These are phyloP conservation scores for Sanghuangporus sanghuang DNA, from an alignment of 1,284 basidiomycete genomes.

Conservation along the genomic window DNA sequence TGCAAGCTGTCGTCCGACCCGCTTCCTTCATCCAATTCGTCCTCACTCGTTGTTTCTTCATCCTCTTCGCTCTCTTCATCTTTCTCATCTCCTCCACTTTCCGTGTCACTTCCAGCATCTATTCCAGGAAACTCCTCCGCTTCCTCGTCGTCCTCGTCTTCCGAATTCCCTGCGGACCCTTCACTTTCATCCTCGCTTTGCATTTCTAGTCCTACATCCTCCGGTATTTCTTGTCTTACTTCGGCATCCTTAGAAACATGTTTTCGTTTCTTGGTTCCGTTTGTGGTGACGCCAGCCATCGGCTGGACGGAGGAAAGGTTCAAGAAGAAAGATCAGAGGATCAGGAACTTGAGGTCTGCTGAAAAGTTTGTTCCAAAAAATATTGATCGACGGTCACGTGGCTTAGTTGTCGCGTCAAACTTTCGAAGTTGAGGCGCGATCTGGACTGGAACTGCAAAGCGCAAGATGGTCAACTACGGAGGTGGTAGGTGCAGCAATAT, in stretches of 20 bases:
- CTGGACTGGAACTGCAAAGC: neutral
- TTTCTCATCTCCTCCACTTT: constrained; percentile 35
- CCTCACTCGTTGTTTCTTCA: constrained; percentile 33
- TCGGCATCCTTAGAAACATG: constrained; percentile 13
- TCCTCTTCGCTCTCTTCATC: constrained; percentile 32
- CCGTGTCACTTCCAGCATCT: constrained; percentile 44
- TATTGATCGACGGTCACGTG: constrained; percentile 1
- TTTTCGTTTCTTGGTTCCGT: neutral
- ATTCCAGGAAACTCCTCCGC: constrained; percentile 56
- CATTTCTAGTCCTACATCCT: constrained; percentile 55
- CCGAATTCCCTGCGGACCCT: constrained; percentile 34
- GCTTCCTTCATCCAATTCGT: constrained; percentile 26
- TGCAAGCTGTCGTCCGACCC: constrained; percentile 36
- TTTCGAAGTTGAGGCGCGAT: neutral
- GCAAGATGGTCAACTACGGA: constrained; percentile 42
- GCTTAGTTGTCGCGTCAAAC: neutral
- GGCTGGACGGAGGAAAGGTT: neutral
- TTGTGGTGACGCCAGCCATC: neutral
- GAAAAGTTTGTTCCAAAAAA: neutral
- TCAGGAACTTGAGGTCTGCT: neutral
- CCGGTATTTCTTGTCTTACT: constrained; percentile 31
- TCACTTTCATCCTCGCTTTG: constrained; percentile 61
- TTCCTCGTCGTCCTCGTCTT: constrained; percentile 35
- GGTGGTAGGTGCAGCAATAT: constrained; percentile 44
- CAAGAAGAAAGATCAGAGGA: neutral